Conservation (phyloP, 768 basidiomycete species). For the Xerocomellus intermedius region DNA sequence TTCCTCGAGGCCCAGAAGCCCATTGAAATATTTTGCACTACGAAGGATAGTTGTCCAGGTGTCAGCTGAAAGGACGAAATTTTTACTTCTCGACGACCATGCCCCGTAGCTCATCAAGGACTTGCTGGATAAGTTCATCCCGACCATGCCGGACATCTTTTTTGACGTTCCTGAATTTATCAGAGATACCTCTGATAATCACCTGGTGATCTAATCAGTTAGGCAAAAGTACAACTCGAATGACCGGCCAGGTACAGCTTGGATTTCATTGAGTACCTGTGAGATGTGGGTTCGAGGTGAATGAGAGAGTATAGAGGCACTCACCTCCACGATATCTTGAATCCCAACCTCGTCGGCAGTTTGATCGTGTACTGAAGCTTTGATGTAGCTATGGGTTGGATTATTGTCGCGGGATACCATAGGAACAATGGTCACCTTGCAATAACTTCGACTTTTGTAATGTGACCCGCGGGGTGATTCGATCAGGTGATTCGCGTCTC, state of each 20-base stretch:
- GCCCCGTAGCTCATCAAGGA: slow-evolving; percentile 42
- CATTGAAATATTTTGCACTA: slow-evolving; percentile 53
- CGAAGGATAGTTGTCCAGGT: background rate
- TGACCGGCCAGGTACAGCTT: slow-evolving; percentile 34
- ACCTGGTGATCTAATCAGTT: slow-evolving; percentile 38
- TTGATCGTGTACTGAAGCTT: background rate
- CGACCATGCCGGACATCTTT: slow-evolving; percentile 45
- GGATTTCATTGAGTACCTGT: slow-evolving; percentile 52
- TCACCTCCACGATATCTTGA: slow-evolving; percentile 45
- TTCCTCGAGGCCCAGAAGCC: slow-evolving; percentile 52
- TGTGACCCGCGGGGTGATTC: background rate
- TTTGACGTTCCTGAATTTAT: slow-evolving; percentile 47
- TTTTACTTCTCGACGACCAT: slow-evolving; percentile 37
- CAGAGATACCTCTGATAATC: slow-evolving; percentile 44
- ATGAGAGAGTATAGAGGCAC: background rate
- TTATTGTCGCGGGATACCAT: background rate
- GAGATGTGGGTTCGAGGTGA: background rate
- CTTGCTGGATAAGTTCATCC: slow-evolving; percentile 45
- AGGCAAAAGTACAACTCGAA: background rate
- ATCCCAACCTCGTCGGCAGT: slow-evolving; percentile 17
- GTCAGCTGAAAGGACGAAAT: background rate
- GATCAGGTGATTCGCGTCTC: slow-evolving; percentile 1
- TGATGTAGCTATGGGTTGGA: background rate
- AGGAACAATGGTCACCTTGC: slow-evolving; percentile 3
- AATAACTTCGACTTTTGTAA: slow-evolving; percentile 3